These are phyloP conservation scores for Mycena pura DNA, from an alignment of 768 basidiomycete genomes.

Conservation along the genomic window DNA sequence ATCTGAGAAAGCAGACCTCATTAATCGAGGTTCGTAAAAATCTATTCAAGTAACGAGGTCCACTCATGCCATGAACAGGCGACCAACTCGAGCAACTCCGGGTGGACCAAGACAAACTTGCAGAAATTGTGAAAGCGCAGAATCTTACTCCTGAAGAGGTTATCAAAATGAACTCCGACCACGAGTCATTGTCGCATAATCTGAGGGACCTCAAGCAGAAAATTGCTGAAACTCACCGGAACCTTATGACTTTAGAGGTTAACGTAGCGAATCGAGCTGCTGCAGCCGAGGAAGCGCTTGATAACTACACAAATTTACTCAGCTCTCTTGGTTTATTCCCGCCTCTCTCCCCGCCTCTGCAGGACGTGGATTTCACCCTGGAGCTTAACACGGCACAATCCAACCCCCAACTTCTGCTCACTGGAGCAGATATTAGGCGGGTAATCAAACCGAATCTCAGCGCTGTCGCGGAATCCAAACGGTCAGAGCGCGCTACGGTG, in stretches of 20 bases:
- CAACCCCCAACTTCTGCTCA: slow-evolving; percentile 70
- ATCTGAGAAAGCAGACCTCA: slow-evolving; percentile 69
- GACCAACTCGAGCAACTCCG: slow-evolving; percentile 68
- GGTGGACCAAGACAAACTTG: slow-evolving; percentile 67
- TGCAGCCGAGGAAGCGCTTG: slow-evolving; percentile 82
- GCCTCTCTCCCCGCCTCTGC: slow-evolving; percentile 71
- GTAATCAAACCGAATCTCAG: slow-evolving; percentile 80
- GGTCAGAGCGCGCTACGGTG: slow-evolving; percentile 69
- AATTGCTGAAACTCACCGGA: slow-evolving; percentile 74
- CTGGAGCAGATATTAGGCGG: slow-evolving; percentile 73
- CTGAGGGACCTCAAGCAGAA: slow-evolving; percentile 81
- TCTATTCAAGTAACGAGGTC: slow-evolving; percentile 2
- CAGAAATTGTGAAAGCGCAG: slow-evolving; percentile 78
- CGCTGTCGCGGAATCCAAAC: slow-evolving; percentile 72
- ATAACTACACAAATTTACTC: slow-evolving; percentile 77
- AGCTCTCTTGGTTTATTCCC: slow-evolving; percentile 81
- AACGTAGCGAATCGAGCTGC: slow-evolving; percentile 79
- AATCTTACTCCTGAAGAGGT: slow-evolving; percentile 94
- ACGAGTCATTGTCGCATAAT: slow-evolving; percentile 75
- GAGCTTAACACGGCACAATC: slow-evolving; percentile 82
- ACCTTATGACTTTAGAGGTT: slow-evolving; percentile 83
- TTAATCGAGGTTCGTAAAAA: slow-evolving; percentile 53
- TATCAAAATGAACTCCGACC: slow-evolving; percentile 87
- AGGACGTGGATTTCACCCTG: slow-evolving; percentile 77
- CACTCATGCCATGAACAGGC: slow-evolving; percentile 43